Conservation (phyloP, 148 eudicot genomes). For the Euryodendron excelsum region DNA sequence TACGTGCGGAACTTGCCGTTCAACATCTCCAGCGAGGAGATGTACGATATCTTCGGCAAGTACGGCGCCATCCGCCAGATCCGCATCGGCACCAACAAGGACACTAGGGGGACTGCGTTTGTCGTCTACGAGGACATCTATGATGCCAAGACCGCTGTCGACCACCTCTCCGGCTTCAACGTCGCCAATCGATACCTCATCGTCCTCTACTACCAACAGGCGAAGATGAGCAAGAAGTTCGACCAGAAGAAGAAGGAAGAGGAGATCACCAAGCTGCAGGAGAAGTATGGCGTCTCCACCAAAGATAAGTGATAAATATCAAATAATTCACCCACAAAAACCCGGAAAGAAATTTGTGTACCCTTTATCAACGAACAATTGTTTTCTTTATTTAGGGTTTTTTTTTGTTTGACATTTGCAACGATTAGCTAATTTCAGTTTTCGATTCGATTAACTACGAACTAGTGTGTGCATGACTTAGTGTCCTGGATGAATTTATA, state of each 20-base stretch:
- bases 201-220: conserved; percentile 73
- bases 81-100: conserved; percentile 66
- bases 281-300: conserved; percentile 67
- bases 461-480: too few relatives aligned
- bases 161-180: conserved; percentile 73
- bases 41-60: conserved; percentile 87
- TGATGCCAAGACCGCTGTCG: conserved; percentile 79
- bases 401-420: too few relatives aligned
- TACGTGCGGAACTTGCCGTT: conserved; percentile 70
- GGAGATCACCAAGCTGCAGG: conserved; percentile 64
- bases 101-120: conserved; percentile 72
- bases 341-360: too few relatives aligned
- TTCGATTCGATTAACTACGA: too few relatives aligned
- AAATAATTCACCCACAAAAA: not conserved
- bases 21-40: conserved; percentile 83
- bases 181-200: conserved; percentile 77
- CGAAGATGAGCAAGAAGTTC: conserved; percentile 80
- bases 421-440: too few relatives aligned
- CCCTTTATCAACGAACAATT: too few relatives aligned
- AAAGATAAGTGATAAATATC: conserved; percentile 37
- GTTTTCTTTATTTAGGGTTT: too few relatives aligned
- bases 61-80: conserved; percentile 81
- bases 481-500: too few relatives aligned
- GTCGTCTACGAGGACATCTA: conserved; percentile 83
- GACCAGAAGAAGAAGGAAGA: conserved; percentile 79